These are phyloP conservation scores for Solanum gandarillasii DNA, from an alignment of 257 asterid species.

Conservation along the genomic window DNA sequence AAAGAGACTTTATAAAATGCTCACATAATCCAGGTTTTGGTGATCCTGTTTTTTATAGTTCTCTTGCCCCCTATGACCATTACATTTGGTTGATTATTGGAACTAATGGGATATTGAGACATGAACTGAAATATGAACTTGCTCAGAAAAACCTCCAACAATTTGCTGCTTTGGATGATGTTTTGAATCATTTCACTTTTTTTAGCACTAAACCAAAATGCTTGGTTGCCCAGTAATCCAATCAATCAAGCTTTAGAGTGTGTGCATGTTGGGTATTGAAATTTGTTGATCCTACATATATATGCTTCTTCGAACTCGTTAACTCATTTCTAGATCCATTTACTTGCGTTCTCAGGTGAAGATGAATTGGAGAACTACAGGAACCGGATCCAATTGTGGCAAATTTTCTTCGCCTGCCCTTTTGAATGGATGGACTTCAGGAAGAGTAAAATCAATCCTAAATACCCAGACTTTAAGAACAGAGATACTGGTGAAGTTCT, in stretches of 20 bases:
- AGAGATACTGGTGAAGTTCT: slow-evolving; percentile 70
- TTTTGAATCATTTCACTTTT: background rate
- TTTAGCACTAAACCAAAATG: background rate
- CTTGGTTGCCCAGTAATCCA: background rate
- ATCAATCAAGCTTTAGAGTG: background rate
- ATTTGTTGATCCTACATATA: background rate
- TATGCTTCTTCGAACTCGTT: background rate
- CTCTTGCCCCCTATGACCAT: background rate
- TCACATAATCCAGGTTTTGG: background rate
- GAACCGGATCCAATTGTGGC: slow-evolving; percentile 69
- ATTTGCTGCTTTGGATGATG: background rate
- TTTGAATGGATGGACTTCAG: slow-evolving; percentile 74
- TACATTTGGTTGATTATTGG: background rate
- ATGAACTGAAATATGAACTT: background rate
- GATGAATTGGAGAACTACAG: slow-evolving; percentile 25
- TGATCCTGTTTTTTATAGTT: background rate
- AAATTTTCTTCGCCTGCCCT: slow-evolving; percentile 60
- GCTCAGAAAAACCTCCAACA: background rate
- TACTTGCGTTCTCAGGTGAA: slow-evolving; percentile 16
- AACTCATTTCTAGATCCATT: background rate
- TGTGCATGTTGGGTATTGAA: background rate
- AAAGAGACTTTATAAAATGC: background rate
- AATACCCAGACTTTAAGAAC: slow-evolving; percentile 63
- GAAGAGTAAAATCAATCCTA: slow-evolving; percentile 25
- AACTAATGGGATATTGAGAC: background rate